Base-by-base conservation (phyloP, 176 grass and related monocot genomes). In the Juncus effusus region DNA sequence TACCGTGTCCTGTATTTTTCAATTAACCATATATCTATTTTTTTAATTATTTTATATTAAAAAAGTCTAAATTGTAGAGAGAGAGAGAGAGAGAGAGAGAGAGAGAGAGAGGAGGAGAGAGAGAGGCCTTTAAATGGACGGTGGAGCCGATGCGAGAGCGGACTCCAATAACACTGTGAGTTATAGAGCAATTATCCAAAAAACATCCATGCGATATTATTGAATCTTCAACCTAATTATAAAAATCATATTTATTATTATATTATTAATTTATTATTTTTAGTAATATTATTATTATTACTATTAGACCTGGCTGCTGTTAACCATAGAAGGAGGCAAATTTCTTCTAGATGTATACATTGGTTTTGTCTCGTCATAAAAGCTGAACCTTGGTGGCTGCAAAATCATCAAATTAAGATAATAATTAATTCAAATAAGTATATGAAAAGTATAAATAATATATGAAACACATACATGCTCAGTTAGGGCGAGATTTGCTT, bases 161-260 rank as follows among this genome's bases (percentile, higher is more conserved):
- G 49, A 99, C 45, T 66, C 88, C 94, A 65, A 87, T 68, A 13
- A 99, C 78, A 62, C 83, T 93, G 47, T 93, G 88, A 53, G 86
- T 78, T 78, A 93, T 76, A 3, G 70, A 78, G 61, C 85, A 84
- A 77, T 82, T 78, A 54, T 92, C 64, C 64, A 99, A 80, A 67
- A 99, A 89, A 76, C 83, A 93, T 52, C 88, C 94, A 16, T 99
- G 94, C 59, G 88, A 99, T 73, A 93, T 80, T 64, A 99, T 93
- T 16, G 88, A 89, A 79, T 93, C 85, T 37, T 61, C 72, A 62
- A 93, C 88, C 88, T 99, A 63, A 28, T 28, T 9, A 47, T 47
- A 6, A 47, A 47, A 47, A 6, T 47, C 4, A 6, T 47, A 47
- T 47, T 47, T 6, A 47, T 47, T 47, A 47, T 28, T 6, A 47